These are phyloP conservation scores for Sporormia fimetaria DNA, from an alignment of 495 filamentous ascomycete genomes.

Conservation along the genomic window DNA sequence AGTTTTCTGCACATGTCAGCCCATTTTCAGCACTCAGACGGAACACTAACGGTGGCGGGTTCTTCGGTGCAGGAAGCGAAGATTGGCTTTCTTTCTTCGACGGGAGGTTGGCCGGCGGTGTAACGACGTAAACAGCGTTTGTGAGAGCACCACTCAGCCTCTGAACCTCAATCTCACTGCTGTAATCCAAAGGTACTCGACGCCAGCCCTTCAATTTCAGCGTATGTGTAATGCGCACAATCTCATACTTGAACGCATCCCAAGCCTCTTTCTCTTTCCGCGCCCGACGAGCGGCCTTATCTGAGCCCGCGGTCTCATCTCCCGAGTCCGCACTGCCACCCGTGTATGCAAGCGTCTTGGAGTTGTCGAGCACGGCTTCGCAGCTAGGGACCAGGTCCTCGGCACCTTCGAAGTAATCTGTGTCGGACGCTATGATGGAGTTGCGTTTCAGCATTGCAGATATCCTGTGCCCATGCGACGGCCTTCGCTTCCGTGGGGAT, in stretches of 20 bases:
- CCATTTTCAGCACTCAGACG: neutral
- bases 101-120: conserved; percentile 54
- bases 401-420: conserved; percentile 56
- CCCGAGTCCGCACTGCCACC: conserved; percentile 42
- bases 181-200: conserved; percentile 59
- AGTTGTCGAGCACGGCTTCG: conserved; percentile 74
- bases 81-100: conserved; percentile 32
- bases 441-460: conserved; percentile 28
- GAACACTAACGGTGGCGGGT: conserved; percentile 39
- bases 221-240: conserved; percentile 79
- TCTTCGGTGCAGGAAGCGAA: conserved; percentile 33
- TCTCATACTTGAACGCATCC: conserved; percentile 76
- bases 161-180: conserved; percentile 62
- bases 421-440: conserved; percentile 56
- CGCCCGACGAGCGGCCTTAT: conserved; percentile 21
- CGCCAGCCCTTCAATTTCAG: conserved; percentile 84
- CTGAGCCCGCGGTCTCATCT: conserved; percentile 35
- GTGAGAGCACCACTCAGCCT: conserved; percentile 89
- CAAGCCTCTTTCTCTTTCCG: conserved; percentile 62
- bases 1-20: conserved; percentile 50
- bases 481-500: conserved; percentile 28
- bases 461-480: conserved; percentile 16
- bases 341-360: conserved; percentile 67
- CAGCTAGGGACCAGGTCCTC: conserved; percentile 64
- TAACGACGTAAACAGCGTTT: conserved; percentile 91